phyloP scores from a whole-genome alignment of 2,329 filamentous ascomycete genomes.

The Didymella keratinophila region DNA sequence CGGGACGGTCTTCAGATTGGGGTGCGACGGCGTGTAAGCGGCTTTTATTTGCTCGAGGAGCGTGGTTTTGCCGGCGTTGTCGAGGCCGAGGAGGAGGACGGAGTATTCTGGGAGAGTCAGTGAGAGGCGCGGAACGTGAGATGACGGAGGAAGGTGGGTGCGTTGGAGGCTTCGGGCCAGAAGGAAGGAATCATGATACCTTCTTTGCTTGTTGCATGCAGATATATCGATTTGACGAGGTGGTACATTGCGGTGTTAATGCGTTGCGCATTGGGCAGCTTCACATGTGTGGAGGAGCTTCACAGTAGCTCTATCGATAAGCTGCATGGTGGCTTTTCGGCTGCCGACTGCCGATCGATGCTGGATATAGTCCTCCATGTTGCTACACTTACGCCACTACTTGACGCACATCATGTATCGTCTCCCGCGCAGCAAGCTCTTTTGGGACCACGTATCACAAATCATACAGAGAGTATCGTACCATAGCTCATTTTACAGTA shows the following conservation, averaged over 20 bases:
- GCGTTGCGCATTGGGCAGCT: not conserved
- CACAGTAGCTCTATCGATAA: conserved; percentile 12
- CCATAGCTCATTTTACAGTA: too few relatives aligned
- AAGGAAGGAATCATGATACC: too few relatives aligned
- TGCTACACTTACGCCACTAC: too few relatives aligned
- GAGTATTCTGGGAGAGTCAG: conserved; percentile 77
- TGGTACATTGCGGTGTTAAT: conserved; percentile 77
- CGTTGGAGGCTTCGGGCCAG: too few relatives aligned
- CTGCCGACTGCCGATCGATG: not conserved
- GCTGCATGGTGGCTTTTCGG: conserved; percentile 1
- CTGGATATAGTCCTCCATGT: too few relatives aligned
- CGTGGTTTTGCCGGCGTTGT: conserved; percentile 98
- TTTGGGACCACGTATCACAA: too few relatives aligned
- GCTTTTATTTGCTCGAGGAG: conserved; percentile 97
- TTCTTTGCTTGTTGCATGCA: conserved; percentile 96
- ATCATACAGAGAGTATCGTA: too few relatives aligned
- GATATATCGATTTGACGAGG: conserved; percentile 91
- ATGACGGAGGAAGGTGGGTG: not conserved
- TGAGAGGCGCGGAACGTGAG: not conserved
- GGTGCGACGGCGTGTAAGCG: conserved; percentile 75
- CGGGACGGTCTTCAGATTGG: conserved; percentile 83
- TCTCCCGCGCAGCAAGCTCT: too few relatives aligned
- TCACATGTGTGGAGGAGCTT: conserved; percentile 10
- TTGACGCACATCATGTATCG: too few relatives aligned
- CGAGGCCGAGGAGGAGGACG: conserved; percentile 92